Base-by-base conservation (phyloP, 495 filamentous ascomycete genomes). In the Hamigera avellanea region DNA sequence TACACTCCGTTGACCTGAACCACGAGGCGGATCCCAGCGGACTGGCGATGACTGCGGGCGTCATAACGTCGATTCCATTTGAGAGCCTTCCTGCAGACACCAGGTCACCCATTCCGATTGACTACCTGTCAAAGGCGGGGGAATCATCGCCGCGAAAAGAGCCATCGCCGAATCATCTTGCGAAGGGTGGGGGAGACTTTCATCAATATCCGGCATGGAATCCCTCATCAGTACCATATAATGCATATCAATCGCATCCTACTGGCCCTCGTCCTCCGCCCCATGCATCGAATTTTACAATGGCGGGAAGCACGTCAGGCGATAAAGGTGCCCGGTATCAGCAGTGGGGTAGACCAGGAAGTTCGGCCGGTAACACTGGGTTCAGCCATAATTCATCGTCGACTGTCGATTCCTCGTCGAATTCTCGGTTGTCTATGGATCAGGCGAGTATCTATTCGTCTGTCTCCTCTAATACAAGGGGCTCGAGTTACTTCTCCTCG, bases 31-130 rank as follows among this genome's bases (percentile, higher is more conserved):
- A 81, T 42, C 42, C 67, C 42, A 33, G 45, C 14, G 75, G 71
- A 26, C 50, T 93, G 15, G 78, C 81, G 40, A 77, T 78, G 59
- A 83, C 73, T 21, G 76, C 89, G n/a, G 91, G 86, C 32, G 73
- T 88, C 10, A 85, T 95, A 40, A 86, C 87, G 6, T 80, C 82
- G 1, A 89, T 98, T 40, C 86, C 91, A 9, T 95, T 89, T 59
- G 84, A 95, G 36, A 78, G 64, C 40, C 64, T 81, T n/a, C 57
- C 70, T 19, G 53, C 75, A 18, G 83, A 85, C 53, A 64, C 62
- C 23, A 72, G 69, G 35, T 78, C 76, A 28, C 86, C 88, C 1
- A 74, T 87, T 37, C 61, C 80, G 10, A 67, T 88, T 42, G 82
- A 94, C 23, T 83, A 81, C 48, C 65, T 89, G 33, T 79, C 81